Evolutionary conservation across 2,329 filamentous ascomycete species (phyloP).

Genomic region (Xylaria polymorpha): DNA sequence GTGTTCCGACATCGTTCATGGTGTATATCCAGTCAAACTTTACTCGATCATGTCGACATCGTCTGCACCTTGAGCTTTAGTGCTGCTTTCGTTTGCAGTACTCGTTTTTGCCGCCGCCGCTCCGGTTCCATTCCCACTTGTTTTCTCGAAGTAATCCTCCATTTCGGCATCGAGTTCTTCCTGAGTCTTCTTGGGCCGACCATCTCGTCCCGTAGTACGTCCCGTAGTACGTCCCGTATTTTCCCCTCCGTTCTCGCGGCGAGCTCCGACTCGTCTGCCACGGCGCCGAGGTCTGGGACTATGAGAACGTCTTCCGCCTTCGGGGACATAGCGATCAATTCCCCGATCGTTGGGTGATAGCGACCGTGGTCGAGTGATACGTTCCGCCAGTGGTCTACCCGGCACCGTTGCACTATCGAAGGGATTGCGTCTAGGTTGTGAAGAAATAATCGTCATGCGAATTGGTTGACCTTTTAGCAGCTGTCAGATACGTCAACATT

Average conservation of each 20-base stretch:
- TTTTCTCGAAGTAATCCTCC: slow-evolving; percentile 85
- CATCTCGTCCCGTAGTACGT: slow-evolving; percentile 60
- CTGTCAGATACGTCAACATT: slow-evolving; percentile 20
- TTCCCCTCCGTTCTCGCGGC: slow-evolving; percentile 57
- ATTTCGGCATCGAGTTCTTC: slow-evolving; percentile 97
- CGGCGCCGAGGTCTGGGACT: slow-evolving; percentile 69
- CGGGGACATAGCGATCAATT: slow-evolving; percentile 84
- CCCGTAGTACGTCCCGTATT: slow-evolving; percentile 54
- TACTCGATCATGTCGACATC: slow-evolving; percentile 78
- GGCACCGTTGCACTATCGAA: slow-evolving; percentile 68
- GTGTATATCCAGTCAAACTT: background rate
- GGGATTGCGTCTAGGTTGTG: slow-evolving; percentile 64
- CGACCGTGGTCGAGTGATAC: slow-evolving; percentile 76
- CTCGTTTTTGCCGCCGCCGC: slow-evolving; percentile 51
- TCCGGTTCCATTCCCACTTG: slow-evolving; percentile 50
- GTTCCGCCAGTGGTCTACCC: slow-evolving; percentile 68
- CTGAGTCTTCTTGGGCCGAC: slow-evolving; percentile 83
- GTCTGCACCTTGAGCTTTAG: slow-evolving; percentile 54
- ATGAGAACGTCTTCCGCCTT: slow-evolving; percentile 65
- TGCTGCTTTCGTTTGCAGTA: slow-evolving; percentile 36
- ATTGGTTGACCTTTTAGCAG: slow-evolving; percentile 77
- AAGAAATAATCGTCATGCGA: slow-evolving; percentile 72
- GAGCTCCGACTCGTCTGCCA: slow-evolving; percentile 57
- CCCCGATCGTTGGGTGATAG: slow-evolving; percentile 70
- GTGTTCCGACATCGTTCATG: background rate